phyloP scores from a whole-genome alignment of 176 grass and related monocot genomes.

The Eremochloa ophiuroides region DNA sequence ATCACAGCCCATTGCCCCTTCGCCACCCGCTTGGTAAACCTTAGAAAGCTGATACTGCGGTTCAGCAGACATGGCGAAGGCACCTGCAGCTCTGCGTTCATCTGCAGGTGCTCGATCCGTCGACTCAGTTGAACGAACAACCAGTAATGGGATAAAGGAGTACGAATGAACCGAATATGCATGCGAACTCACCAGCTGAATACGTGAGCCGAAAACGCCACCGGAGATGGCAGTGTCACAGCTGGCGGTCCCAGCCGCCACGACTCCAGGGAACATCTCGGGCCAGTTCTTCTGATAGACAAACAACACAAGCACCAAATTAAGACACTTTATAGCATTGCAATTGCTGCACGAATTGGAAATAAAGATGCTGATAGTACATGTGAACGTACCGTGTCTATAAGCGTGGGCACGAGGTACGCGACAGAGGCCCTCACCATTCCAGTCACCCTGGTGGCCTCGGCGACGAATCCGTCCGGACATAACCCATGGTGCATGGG shows the following conservation, averaged over 20 bases:
- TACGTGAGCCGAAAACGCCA: background rate
- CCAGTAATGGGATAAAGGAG: too few species aligned
- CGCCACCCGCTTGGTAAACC: constrained; percentile 31
- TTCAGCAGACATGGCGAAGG: constrained; percentile 42
- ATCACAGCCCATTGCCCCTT: constrained; percentile 45
- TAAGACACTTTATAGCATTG: background rate
- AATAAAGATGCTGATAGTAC: too few species aligned
- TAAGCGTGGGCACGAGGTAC: background rate
- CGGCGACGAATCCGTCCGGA: background rate
- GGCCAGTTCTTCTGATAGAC: background rate
- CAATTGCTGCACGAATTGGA: too few species aligned
- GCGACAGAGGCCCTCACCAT: background rate
- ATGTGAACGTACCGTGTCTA: background rate
- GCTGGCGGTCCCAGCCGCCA: background rate
- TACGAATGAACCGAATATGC: background rate
- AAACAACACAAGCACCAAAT: background rate
- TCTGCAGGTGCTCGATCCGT: constrained; percentile 22
- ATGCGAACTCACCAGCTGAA: constrained; percentile 8
- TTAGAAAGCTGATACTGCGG: constrained; percentile 35
- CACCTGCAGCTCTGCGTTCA: constrained; percentile 52
- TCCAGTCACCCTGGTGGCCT: background rate
- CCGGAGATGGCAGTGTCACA: background rate
- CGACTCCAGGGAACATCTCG: background rate
- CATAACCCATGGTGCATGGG: background rate
- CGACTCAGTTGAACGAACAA: too few species aligned